Conservation (phyloP, 1,139 yeast species). For the Blastobotrys arbuscula region DNA sequence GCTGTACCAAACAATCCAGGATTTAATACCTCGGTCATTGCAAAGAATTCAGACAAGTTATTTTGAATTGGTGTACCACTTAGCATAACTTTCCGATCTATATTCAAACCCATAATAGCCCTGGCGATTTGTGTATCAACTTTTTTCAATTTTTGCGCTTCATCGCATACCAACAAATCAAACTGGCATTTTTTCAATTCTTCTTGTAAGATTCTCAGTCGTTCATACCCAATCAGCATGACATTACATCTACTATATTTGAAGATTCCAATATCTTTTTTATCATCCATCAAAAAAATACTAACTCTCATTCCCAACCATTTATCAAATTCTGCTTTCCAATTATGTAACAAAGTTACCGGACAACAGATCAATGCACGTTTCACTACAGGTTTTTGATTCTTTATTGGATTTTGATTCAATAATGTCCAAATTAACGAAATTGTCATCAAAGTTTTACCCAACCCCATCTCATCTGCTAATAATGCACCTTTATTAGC, state of each 20-base stretch:
- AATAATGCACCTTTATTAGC: conserved; percentile 71
- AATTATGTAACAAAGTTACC: conserved; percentile 78
- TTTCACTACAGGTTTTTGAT: conserved; percentile 39
- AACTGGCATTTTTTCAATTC: conserved; percentile 48
- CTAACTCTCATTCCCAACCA: conserved; percentile 68
- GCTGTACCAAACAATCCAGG: conserved; percentile 74
- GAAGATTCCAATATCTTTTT: conserved; percentile 59
- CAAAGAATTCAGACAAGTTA: conserved; percentile 76
- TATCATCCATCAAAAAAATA: conserved; percentile 32
- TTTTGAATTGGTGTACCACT: conserved; percentile 97
- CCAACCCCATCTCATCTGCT: conserved; percentile 98
- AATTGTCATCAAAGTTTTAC: conserved; percentile 86
- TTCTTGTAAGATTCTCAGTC: conserved; percentile 52
- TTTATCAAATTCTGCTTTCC: conserved; percentile 83
- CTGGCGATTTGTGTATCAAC: conserved; percentile 58
- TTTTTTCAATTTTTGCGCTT: conserved; percentile 81
- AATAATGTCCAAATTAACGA: conserved; percentile 77
- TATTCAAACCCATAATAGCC: conserved; percentile 51
- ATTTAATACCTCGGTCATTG: conserved; percentile 74
- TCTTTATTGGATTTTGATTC: conserved; percentile 59
- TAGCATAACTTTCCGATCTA: conserved; percentile 55
- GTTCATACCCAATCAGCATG: conserved; percentile 82
- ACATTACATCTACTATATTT: conserved; percentile 70
- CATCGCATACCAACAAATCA: conserved; percentile 86
- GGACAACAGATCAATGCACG: conserved; percentile 86